Evolutionary conservation across 1,139 yeast species (phyloP), one percentile per base, ranked within the genome.

Genomic region (Candida neerlandica): DNA sequence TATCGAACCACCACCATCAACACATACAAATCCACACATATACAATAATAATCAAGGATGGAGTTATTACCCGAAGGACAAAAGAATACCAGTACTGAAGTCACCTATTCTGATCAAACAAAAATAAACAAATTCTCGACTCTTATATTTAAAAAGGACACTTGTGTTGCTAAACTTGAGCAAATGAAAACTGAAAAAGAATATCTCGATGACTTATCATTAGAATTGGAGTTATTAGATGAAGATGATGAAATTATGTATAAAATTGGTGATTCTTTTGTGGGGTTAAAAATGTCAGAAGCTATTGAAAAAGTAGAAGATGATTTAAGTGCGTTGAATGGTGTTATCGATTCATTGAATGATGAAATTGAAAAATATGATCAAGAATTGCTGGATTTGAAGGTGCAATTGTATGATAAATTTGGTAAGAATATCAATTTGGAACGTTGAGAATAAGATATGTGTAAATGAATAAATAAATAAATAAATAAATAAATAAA

Each of bases 391-490:
- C 67, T 66, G 9, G 78, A 67, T 34, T 77, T 92, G 58, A 94
- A 92, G 70, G 78, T 81, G 32, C 76, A 75, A n/a, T 73, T 94
- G 52, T 94, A 94, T 63, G 89, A 90, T 15, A 91, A 89, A 66
- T 94, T 94, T 64, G 99, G 99, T 35, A 82, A 82, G 58, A 85
- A 91, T 53, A 94, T 94, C 63, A 92, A 92, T 64, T 74, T 94
- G 46, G 99, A 94, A 61, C 75, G 84, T 51, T 73, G 60, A 58
- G 47, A n/a, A 14, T 18, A 55, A 35, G 57, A 53, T 23, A 15
- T 7, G 30, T 41, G 5, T 16, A 35, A 11, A 16, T 34, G 16
- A 16, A 37, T 19, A 37, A 15, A 37, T 37, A 19, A 7, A 16
- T 34, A 11, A 9, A 16, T 34, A 9, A 15, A 35, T 16, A 35